Evolutionary conservation across 2,329 filamentous ascomycete genomes (phyloP).

Genomic region (Epichloe baconii): DNA sequence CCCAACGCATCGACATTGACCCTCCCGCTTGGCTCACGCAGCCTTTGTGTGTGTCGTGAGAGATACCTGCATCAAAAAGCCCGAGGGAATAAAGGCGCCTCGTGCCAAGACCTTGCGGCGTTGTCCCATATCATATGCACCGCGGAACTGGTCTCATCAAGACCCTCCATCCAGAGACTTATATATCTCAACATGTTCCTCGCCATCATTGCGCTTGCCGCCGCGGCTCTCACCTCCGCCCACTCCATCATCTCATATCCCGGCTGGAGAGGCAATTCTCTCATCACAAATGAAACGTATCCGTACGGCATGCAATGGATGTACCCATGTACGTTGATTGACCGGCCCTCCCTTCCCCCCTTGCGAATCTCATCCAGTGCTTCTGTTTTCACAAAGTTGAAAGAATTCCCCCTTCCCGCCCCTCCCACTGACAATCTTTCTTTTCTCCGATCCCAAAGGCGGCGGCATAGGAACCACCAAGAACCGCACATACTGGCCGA

Average conservation of each 20-base stretch:
- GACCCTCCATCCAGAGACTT: background rate
- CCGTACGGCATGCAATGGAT: slow-evolving; percentile 93
- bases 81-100: background rate
- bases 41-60: no score
- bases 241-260: slow-evolving; percentile 81
- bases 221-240: slow-evolving; percentile 41
- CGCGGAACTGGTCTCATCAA: background rate
- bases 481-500: slow-evolving; percentile 89
- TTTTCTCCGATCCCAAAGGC: slow-evolving; percentile 36
- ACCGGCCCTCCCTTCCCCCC: no score
- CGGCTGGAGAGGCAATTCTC: slow-evolving; percentile 76
- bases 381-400: background rate
- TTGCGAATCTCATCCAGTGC: background rate
- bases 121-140: background rate
- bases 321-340: slow-evolving; percentile 64
- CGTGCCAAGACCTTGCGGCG: background rate
- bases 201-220: slow-evolving; percentile 23
- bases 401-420: background rate
- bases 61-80: no score
- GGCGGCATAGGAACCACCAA: slow-evolving; percentile 64
- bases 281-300: slow-evolving; percentile 63
- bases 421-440: background rate
- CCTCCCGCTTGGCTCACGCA: no score
- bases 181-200: background rate
- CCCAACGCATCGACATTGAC: no score